Base-by-base conservation (phyloP, 129 eudicot species). In the Smallanthus sonchifolius region DNA sequence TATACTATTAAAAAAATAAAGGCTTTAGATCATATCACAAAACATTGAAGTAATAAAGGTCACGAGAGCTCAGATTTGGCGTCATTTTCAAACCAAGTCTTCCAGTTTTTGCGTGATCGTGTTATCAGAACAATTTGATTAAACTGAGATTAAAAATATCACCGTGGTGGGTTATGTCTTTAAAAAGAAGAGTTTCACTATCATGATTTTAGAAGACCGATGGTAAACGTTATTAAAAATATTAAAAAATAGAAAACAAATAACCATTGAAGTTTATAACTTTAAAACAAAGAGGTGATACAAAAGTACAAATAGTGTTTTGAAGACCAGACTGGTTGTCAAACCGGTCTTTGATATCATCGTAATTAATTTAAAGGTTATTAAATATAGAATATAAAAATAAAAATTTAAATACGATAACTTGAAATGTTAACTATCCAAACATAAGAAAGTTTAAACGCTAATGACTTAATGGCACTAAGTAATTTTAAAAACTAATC, bases 91-190 rank as follows among this genome's bases (percentile, higher is more conserved):
- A 61, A 10, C 14, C 1, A 61, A 61, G 67, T 32, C 20, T 61
- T 61, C 67, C 67, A 14, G 67, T 61, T 61, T 61, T 61, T 61
- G 67, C 67, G 67, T 60, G 66, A 60, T 34, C 10, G 66, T 61
- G 67, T 36, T 61, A 14, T 61, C 67, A 61, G 4, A 61, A 61
- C 65, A 30, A 34, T 32, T 28, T n/a, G 38, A 61, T n/a, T 35
- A 13, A 34, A 32, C 13, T 13, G 43, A 2, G 19, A 61, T 14
- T 11, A 32, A 60, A 19, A 60, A 52, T 13, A 45, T 11, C 51
- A 24, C 2, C 36, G 17, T 56, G 36, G n/a, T 56, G 36, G 36
- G 0, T 61, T 34, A 32, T 61, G 20, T 4, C 39, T 10, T 61
- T 61, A 32, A 61, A 61, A 61, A 60, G 10, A 59, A 30, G 17